Evolutionary conservation across 306 rosid species (phyloP), one percentile per base, ranked within the genome.

Genomic region (Lathyrus sativus): DNA sequence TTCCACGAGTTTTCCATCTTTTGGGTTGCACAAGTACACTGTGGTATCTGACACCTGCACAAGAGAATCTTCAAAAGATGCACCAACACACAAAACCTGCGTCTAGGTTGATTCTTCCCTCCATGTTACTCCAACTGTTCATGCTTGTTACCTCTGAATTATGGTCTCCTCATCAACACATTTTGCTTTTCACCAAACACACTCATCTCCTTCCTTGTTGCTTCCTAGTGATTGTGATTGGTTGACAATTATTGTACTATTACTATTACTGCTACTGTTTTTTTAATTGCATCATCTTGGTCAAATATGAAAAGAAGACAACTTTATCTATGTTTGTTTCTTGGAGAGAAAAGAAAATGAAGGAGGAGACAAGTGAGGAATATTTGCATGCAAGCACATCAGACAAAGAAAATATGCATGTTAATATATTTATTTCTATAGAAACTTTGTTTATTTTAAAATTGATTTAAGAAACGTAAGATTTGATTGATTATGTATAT

Each of bases 31-130:
- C 66, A 31, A 51, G 63, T 75, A 63, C 85, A 55, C 75, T 59
- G 48, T 50, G 5, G 5, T 45, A 0, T 17, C 83, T 75, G 78
- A 83, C 85, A 85, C 60, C 74, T 67, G 81, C 83, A 84, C 83
- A 78, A 9, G 81, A 81, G 82, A 81, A 83, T 85, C 88, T 79
- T 70, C 58, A 65, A 62, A 62, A 63, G 71, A 70, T 62, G 15
- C 51, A 33, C 45, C 6, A 45, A 22, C 59, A 53, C 58, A 53
- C 57, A 50, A 11, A 55, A 22, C 14, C 7, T 19, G 59, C n/a
- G 10, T 53, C 59, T 53, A 11, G 33, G 14, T 1, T 3, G 60
- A 54, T 54, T 54, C 56, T 11, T 17, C 26, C 7, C 9, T 19
- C 12, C 10, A 24, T 49, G 55, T 7, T 17, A 49, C 55, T 49